Conservation (phyloP, 768 basidiomycete species). For the Termitomyces sp. region DNA sequence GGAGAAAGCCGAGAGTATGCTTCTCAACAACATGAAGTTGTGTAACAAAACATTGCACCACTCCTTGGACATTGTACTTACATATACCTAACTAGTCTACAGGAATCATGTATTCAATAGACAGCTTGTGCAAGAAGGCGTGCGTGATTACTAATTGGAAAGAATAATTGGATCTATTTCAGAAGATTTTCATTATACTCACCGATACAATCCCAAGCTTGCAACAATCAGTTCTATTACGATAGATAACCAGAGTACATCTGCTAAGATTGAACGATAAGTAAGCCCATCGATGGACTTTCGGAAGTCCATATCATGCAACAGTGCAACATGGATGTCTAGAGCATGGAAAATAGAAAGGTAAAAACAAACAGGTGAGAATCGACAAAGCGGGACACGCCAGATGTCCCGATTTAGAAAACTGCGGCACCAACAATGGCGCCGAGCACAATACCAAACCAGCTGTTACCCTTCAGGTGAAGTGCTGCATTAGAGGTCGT, state of each 20-base stretch:
- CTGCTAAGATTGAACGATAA: not conserved
- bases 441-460: constrained; percentile 27
- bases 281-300: not conserved
- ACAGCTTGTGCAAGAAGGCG: too few relatives aligned
- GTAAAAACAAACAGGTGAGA: not conserved
- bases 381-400: not conserved
- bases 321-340: too few relatives aligned
- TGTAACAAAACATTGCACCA: not conserved
- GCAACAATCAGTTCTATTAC: not conserved
- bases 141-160: too few relatives aligned
- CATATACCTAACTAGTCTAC: too few relatives aligned
- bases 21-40: not conserved
- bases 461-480: constrained; percentile 23
- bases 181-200: too few relatives aligned
- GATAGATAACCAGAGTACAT: not conserved
- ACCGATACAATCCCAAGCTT: not conserved
- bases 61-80: too few relatives aligned
- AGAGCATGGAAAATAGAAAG: not conserved
- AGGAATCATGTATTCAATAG: too few relatives aligned
- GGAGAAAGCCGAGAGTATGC: not conserved
- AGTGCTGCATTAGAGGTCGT: constrained; percentile 20
- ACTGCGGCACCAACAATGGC: constrained; percentile 30
- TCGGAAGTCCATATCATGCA: not conserved
- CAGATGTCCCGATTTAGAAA: constrained; percentile 23
- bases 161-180: too few relatives aligned